Evolutionary conservation across 352 stramenopile genomes (phyloP).

Genomic region (Peronospora destructor): DNA sequence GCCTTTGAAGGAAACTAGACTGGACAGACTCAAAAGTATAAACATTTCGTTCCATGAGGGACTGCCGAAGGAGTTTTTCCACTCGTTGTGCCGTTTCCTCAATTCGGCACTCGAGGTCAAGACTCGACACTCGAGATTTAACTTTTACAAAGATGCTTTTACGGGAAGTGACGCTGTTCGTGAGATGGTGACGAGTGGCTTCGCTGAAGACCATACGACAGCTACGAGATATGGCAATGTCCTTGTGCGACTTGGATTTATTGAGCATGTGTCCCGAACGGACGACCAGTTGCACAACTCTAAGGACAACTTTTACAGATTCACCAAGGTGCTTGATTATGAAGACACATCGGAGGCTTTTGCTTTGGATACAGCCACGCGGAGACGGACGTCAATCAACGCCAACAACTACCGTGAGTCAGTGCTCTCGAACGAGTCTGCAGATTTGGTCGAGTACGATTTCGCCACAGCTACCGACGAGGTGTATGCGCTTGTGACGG

Average conservation of each 20-base stretch:
- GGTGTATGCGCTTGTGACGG: slow-evolving; percentile 76
- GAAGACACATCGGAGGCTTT: slow-evolving; percentile 33
- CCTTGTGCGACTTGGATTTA: slow-evolving; percentile 71
- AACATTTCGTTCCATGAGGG: slow-evolving; percentile 76
- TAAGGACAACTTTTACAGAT: slow-evolving; percentile 83
- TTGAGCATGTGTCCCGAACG: slow-evolving; percentile 74
- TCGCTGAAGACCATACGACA: slow-evolving; percentile 66
- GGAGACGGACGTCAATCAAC: slow-evolving; percentile 47
- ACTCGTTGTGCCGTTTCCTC: slow-evolving; percentile 63
- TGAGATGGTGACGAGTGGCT: slow-evolving; percentile 67
- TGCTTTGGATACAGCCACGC: slow-evolving; percentile 23
- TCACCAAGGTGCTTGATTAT: slow-evolving; percentile 63
- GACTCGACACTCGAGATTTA: slow-evolving; percentile 76
- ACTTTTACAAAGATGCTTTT: slow-evolving; percentile 85
- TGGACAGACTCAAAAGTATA: slow-evolving; percentile 70
- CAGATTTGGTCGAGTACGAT: slow-evolving; percentile 58
- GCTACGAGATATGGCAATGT: slow-evolving; percentile 71
- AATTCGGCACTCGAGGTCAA: slow-evolving; percentile 72
- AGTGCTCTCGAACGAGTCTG: slow-evolving; percentile 54
- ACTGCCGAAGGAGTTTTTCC: slow-evolving; percentile 72
- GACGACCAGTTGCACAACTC: slow-evolving; percentile 77
- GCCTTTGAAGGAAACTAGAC: slow-evolving; percentile 57
- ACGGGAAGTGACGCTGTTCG: slow-evolving; percentile 66
- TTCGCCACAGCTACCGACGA: slow-evolving; percentile 68
- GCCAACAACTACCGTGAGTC: slow-evolving; percentile 71